phyloP scores from a whole-genome alignment of 805 yeast species.

The Saturnispora hagleri region DNA sequence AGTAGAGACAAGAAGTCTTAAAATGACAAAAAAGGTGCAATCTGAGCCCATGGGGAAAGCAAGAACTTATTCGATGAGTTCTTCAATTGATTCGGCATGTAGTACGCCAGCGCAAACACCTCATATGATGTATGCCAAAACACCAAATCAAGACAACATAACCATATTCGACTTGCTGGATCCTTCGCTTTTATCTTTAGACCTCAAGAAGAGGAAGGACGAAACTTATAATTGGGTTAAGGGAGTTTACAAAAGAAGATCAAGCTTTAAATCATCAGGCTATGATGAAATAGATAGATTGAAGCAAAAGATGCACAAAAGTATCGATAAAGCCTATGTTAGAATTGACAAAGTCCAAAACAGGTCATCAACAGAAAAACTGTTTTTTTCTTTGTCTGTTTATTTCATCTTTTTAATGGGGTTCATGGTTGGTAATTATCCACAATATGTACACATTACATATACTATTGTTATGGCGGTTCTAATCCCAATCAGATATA shows the following conservation, averaged over 20 bases:
- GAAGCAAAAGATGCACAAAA: constrained; percentile 17
- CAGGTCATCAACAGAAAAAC: constrained; percentile 57
- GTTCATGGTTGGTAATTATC: constrained; percentile 65
- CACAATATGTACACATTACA: constrained; percentile 65
- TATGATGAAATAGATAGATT: constrained; percentile 22
- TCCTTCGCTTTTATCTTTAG: constrained; percentile 20
- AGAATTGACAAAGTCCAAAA: constrained; percentile 30
- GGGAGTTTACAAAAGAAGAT: constrained; percentile 14
- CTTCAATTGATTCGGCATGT: background rate
- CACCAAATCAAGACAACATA: constrained; percentile 21
- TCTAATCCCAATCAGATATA: constrained; percentile 76
- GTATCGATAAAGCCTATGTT: constrained; percentile 31
- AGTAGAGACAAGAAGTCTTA: background rate
- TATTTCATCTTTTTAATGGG: constrained; percentile 65
- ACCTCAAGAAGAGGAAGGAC: constrained; percentile 17
- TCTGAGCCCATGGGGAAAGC: background rate
- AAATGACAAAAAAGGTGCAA: background rate
- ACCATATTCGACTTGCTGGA: constrained; percentile 26
- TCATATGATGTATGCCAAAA: constrained; percentile 1
- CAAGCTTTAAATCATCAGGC: background rate
- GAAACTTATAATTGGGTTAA: constrained; percentile 24
- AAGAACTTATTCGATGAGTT: background rate
- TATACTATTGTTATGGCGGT: constrained; percentile 54
- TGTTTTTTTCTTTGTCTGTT: constrained; percentile 69
- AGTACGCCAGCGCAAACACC: constrained; percentile 3